Percentiles rank a stretch among this genome's conserved stretches.
These are phyloP conservation scores for Leccinum subfulvum DNA, from an alignment of 1,284 basidiomycete genomes.

Conservation along the genomic window DNA sequence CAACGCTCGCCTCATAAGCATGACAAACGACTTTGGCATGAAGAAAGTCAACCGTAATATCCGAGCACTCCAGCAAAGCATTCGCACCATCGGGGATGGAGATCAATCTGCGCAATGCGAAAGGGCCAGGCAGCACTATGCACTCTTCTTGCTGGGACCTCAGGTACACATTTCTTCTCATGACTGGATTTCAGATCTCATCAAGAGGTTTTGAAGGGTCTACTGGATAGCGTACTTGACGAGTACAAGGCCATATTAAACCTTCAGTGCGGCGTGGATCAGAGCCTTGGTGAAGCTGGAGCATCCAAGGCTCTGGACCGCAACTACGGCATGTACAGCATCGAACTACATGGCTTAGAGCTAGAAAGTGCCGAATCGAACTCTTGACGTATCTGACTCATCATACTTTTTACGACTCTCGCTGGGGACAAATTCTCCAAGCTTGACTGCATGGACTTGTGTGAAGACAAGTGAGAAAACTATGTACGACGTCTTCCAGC, in stretches of 20 bases:
- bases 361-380: slow-evolving; percentile 46
- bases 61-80: slow-evolving; percentile 88
- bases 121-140: slow-evolving; percentile 78
- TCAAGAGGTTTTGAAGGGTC: slow-evolving; percentile 47
- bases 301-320: slow-evolving; percentile 57
- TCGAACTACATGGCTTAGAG: slow-evolving; percentile 78
- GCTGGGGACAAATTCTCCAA: not conserved
- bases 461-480: slow-evolving; percentile 1
- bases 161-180: slow-evolving; percentile 48
- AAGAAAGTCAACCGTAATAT: slow-evolving; percentile 91
- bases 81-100: slow-evolving; percentile 74
- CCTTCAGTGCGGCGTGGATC: slow-evolving; percentile 81
- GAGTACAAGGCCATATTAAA: slow-evolving; percentile 89
- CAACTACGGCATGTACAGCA: slow-evolving; percentile 77
- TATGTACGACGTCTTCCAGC: slow-evolving; percentile 1
- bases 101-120: slow-evolving; percentile 69
- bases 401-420: slow-evolving; percentile 11
- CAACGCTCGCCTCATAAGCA: slow-evolving; percentile 70
- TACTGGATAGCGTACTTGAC: slow-evolving; percentile 79
- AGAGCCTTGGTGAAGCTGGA: slow-evolving; percentile 48
- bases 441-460: not conserved
- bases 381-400: slow-evolving; percentile 26
- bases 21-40: slow-evolving; percentile 77
- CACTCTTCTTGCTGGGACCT: slow-evolving; percentile 72
- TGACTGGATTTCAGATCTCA: not conserved